Percentiles rank a stretch among this genome's conserved stretches.
phyloP scores from a whole-genome alignment of 495 filamentous ascomycete genomes.

The Pseudotulostoma volvatum region DNA sequence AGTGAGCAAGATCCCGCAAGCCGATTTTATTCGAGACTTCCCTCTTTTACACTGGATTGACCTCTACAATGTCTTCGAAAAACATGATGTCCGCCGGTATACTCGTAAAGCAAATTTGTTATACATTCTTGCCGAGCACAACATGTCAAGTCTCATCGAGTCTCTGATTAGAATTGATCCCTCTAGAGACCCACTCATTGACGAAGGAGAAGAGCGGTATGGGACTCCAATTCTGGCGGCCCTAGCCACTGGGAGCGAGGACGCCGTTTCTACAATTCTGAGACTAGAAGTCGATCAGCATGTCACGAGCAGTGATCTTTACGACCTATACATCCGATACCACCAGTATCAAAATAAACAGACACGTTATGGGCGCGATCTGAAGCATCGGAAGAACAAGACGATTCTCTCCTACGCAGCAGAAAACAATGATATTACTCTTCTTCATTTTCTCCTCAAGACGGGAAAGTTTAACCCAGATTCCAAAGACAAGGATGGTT shows the following conservation, averaged over 20 bases:
- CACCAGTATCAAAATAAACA: too few relatives aligned
- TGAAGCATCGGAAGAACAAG: too few relatives aligned
- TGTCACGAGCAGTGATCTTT: too few relatives aligned
- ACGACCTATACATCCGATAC: too few relatives aligned
- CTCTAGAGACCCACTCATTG: conserved; percentile 9
- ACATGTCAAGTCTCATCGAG: conserved; percentile 22
- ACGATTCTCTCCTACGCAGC: too few relatives aligned
- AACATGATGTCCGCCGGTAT: conserved; percentile 14
- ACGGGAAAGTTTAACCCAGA: neutral
- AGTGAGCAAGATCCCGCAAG: conserved; percentile 17
- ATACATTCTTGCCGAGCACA: conserved; percentile 32
- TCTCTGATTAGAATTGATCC: too few relatives aligned
- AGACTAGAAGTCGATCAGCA: neutral
- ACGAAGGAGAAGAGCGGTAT: conserved; percentile 20
- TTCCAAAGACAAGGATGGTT: neutral
- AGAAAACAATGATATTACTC: too few relatives aligned
- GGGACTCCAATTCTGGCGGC: conserved; percentile 30
- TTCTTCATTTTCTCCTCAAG: neutral
- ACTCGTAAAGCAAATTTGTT: conserved; percentile 18
- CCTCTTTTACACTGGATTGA: conserved; percentile 20
- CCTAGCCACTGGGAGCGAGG: conserved; percentile 13
- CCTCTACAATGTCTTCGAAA: conserved; percentile 24
- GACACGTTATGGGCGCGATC: too few relatives aligned
- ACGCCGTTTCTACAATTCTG: conserved; percentile 15
- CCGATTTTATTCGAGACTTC: conserved; percentile 20